Conservation (phyloP, 352 stramenopile species). For the Pythium oligandrum region DNA sequence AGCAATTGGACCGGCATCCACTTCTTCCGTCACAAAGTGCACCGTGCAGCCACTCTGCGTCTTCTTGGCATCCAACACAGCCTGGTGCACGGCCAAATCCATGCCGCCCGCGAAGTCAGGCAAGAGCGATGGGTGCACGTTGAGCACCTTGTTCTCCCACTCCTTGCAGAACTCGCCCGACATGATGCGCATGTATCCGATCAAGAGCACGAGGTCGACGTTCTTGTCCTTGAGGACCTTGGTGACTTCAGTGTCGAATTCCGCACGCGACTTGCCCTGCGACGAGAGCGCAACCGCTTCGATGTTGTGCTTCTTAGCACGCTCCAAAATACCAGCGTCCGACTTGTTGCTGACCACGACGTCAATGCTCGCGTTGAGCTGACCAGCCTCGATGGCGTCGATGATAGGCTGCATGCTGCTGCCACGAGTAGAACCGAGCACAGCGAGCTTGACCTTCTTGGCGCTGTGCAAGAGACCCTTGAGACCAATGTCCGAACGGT, state of each 20-base stretch:
- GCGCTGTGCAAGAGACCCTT: constrained; percentile 88
- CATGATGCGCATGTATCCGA: constrained; percentile 99
- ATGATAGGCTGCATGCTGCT: constrained; percentile 96
- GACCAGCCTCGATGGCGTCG: constrained; percentile 87
- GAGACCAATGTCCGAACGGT: constrained; percentile 97
- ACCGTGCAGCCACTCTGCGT: constrained; percentile 97
- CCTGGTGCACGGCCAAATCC: constrained; percentile 98
- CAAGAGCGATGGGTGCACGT: constrained; percentile 99
- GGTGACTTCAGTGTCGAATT: constrained; percentile 95
- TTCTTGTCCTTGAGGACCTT: constrained; percentile 88
- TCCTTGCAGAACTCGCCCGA: constrained; percentile 93
- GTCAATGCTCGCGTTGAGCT: constrained; percentile 93
- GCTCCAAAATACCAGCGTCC: constrained; percentile 92
- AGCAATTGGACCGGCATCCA: constrained; percentile 98
- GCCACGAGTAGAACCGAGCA: constrained; percentile 95
- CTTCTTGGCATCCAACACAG: constrained; percentile 96
- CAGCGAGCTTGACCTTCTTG: constrained; percentile 87
- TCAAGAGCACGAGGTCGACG: constrained; percentile 96
- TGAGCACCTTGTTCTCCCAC: constrained; percentile 96
- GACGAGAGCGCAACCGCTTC: constrained; percentile 58
- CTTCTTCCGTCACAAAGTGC: constrained; percentile 96
- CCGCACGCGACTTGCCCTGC: constrained; percentile 84
- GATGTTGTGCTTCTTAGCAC: constrained; percentile 80
- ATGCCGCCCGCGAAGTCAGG: constrained; percentile 99
- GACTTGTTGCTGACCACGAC: constrained; percentile 96